Conservation (phyloP, 2,329 filamentous ascomycete species). For the Colletotrichum agaves region DNA sequence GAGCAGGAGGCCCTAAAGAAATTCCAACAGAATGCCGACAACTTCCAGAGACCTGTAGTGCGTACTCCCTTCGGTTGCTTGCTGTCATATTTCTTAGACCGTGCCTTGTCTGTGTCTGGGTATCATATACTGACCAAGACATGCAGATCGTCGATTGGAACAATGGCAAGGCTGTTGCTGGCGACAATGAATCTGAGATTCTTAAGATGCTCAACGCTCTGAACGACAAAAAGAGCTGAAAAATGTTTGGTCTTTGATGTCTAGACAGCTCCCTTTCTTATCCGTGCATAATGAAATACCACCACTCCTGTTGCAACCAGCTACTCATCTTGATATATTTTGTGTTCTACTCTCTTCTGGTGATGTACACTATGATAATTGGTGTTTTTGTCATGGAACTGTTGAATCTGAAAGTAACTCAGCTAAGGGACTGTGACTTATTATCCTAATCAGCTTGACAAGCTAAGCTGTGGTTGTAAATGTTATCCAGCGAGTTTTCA, state of each 20-base stretch:
- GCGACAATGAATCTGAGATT: slow-evolving; percentile 89
- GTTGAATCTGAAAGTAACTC: too few relatives aligned
- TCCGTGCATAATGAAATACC: slow-evolving; percentile 26
- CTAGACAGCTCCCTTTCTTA: slow-evolving; percentile 1
- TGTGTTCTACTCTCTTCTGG: too few relatives aligned
- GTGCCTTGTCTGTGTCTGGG: neutral
- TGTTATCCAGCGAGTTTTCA: too few relatives aligned
- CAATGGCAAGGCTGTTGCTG: slow-evolving; percentile 82
- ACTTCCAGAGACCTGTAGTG: slow-evolving; percentile 82
- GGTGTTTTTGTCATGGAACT: too few relatives aligned
- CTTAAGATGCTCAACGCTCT: slow-evolving; percentile 78
- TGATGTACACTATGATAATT: too few relatives aligned
- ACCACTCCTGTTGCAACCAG: neutral
- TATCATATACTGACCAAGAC: slow-evolving; percentile 13
- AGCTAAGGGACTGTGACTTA: too few relatives aligned
- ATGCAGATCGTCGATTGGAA: slow-evolving; percentile 86
- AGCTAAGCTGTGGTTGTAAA: too few relatives aligned
- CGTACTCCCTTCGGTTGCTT: slow-evolving; percentile 46
- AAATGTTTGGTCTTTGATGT: neutral
- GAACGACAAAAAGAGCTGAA: slow-evolving; percentile 43
- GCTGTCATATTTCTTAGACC: neutral
- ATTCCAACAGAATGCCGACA: slow-evolving; percentile 75
- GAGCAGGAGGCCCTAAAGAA: slow-evolving; percentile 82
- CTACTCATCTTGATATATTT: neutral
- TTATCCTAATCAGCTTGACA: too few relatives aligned